phyloP scores from a whole-genome alignment of 768 basidiomycete species.

The Russula olivacea region DNA sequence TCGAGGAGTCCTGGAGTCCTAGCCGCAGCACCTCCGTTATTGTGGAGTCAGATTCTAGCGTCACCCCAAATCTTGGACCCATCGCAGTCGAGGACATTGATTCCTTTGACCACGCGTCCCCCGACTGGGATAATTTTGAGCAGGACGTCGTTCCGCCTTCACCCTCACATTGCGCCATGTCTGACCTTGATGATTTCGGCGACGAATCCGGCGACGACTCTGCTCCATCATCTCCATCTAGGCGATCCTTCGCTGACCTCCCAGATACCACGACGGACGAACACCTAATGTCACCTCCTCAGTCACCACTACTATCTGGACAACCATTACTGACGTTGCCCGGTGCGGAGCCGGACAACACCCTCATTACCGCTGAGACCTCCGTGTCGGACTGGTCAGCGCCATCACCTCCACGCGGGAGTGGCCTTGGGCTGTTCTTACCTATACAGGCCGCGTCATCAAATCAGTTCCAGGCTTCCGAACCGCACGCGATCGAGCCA shows the following conservation, averaged over 20 bases:
- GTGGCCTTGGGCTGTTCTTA: constrained; percentile 22
- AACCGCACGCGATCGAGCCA: constrained; percentile 19
- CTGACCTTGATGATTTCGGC: neutral
- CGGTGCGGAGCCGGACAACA: constrained; percentile 40
- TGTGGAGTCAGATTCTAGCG: neutral
- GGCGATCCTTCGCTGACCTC: constrained; percentile 20
- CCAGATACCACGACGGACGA: constrained; percentile 8
- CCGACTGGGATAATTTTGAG: neutral
- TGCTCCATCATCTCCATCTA: constrained; percentile 20
- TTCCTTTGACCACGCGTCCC: neutral
- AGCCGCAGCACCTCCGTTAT: neutral
- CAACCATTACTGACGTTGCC: constrained; percentile 36
- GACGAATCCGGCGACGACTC: neutral
- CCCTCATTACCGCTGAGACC: constrained; percentile 23
- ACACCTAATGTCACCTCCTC: neutral
- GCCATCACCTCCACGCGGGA: constrained; percentile 12
- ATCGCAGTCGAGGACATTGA: neutral
- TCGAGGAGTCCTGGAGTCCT: neutral
- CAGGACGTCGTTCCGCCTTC: neutral
- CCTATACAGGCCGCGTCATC: constrained; percentile 24
- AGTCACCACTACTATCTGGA: constrained; percentile 8
- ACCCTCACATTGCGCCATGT: neutral
- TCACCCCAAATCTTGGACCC: neutral
- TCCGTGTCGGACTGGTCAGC: constrained; percentile 18
- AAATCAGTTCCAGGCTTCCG: constrained; percentile 9